These are phyloP conservation scores for Euphorbia pulcherrima DNA, from an alignment of 345 rosid species.

Conservation along the genomic window DNA sequence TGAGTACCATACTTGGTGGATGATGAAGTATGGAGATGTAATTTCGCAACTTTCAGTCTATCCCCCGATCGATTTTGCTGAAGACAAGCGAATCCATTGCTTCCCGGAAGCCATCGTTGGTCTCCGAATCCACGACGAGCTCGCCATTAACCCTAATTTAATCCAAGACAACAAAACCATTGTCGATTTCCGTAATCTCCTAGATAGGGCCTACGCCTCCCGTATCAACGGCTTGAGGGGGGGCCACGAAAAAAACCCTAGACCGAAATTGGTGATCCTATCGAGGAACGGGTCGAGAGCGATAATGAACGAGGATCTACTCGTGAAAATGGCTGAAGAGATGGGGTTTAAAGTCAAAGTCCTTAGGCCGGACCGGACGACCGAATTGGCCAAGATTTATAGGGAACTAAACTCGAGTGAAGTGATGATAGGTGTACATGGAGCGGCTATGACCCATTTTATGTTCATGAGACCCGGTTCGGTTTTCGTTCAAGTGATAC, in stretches of 20 bases:
- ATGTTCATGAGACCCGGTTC: slow-evolving; percentile 68
- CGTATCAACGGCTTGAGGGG: slow-evolving; percentile 47
- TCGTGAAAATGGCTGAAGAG: slow-evolving; percentile 55
- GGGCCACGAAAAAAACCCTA: slow-evolving; percentile 44
- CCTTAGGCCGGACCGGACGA: slow-evolving; percentile 45
- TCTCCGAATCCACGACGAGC: slow-evolving; percentile 69
- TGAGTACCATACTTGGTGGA: slow-evolving; percentile 86
- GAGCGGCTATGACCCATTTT: slow-evolving; percentile 92
- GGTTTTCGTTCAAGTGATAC: slow-evolving; percentile 70
- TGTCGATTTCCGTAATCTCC: slow-evolving; percentile 54
- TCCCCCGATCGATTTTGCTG: slow-evolving; percentile 48
- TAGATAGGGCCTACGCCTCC: slow-evolving; percentile 53
- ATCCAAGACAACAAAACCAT: slow-evolving; percentile 42
- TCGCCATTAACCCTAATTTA: slow-evolving; percentile 47
- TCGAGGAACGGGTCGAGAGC: slow-evolving; percentile 67
- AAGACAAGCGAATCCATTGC: slow-evolving; percentile 73
- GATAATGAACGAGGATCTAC: slow-evolving; percentile 50
- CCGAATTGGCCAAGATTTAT: slow-evolving; percentile 70
- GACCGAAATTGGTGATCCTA: slow-evolving; percentile 60
- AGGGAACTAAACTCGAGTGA: slow-evolving; percentile 55
- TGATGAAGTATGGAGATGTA: slow-evolving; percentile 59
- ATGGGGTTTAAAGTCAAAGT: slow-evolving; percentile 59
- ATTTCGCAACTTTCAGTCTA: slow-evolving; percentile 54
- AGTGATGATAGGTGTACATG: slow-evolving; percentile 81
- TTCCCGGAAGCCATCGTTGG: slow-evolving; percentile 73